A percentile compares a stretch with the other conserved stretches of the same genome.
Evolutionary conservation across 805 yeast genomes (phyloP).

Genomic region (Yarrowia yakushimensis): DNA sequence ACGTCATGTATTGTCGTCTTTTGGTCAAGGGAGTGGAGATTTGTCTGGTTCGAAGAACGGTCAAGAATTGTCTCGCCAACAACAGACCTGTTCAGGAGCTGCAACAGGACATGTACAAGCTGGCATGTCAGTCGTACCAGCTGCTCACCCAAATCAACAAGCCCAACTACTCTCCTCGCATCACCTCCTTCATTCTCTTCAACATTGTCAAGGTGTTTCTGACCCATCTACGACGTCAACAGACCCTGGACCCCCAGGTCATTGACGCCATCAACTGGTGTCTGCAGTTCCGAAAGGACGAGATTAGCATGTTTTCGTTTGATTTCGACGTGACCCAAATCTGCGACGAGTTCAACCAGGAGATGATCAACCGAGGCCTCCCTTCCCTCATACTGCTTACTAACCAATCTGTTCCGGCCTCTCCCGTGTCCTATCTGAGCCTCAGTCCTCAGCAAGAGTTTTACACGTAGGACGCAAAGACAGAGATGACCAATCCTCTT

Average conservation of each 20-base stretch:
- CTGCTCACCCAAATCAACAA: neutral
- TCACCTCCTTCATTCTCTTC: slow-evolving; percentile 8
- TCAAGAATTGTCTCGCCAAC: slow-evolving; percentile 5
- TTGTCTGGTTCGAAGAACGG: neutral
- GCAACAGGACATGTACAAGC: slow-evolving; percentile 2
- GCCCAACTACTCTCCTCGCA: neutral
- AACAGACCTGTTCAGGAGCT: neutral
- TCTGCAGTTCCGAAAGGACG: slow-evolving; percentile 1
- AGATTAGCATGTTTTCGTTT: slow-evolving; percentile 1
- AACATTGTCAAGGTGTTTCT: slow-evolving; percentile 2
- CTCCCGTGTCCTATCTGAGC: neutral
- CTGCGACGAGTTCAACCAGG: slow-evolving; percentile 19
- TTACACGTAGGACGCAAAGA: slow-evolving; percentile 4
- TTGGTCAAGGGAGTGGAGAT: slow-evolving; percentile 1
- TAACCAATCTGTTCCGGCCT: neutral
- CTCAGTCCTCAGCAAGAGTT: slow-evolving; percentile 11
- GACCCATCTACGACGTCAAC: neutral
- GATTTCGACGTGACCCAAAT: slow-evolving; percentile 11
- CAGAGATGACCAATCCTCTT: neutral
- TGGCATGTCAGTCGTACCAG: slow-evolving; percentile 12
- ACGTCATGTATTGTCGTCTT: neutral
- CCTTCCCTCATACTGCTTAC: neutral
- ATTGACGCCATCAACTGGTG: slow-evolving; percentile 16
- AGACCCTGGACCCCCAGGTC: neutral
- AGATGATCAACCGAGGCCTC: neutral